Base-by-base conservation (phyloP, 768 basidiomycete genomes). In the Rhodocollybia butyracea region DNA sequence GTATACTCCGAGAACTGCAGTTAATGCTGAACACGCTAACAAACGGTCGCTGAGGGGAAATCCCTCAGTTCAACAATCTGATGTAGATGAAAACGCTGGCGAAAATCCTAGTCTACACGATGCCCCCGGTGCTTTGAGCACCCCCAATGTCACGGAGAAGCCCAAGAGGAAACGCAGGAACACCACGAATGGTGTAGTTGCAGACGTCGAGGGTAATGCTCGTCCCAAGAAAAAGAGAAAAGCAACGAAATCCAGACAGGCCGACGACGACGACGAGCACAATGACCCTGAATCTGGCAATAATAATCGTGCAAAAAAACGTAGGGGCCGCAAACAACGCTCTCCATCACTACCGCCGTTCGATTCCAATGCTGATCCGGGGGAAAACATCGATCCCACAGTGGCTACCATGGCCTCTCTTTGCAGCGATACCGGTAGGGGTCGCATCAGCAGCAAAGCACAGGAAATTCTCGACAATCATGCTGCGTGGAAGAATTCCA, bases 331-430 rank as follows among this genome's bases (percentile, higher is more conserved):
- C 43, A 79, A 75, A 61, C 64, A 67, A 22, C 73, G 80, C 19
- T 76, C 72, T 34, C 77, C 80, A 2, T 79, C 82, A 7, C 70
- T 79, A 6, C 82, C 84, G 15, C 76, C 73, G 0, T 86, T 81
- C 57, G 82, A 85, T 64, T 72, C 78, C 24, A 73, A 77, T 51
- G 83, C 81, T 0, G 80, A 82, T 64, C 85, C 87, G 4, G 89
- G 89, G 21, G 88, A 89, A 63, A 85, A 88, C 31, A 70, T 92
- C 45, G 90, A 92, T 60, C 90, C 90, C n/a, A 91, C 89, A 0
- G 73, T 81, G 7, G 73, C 89, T n/a, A 91, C 89, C 5, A 92
- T 92, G 90, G 88, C 89, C 15, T 68, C 82, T 0, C 75, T 92
- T 4, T 93, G 91, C 66, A 79, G 75, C 30, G 91, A 94, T 63